Conservation (phyloP, 2,329 filamentous ascomycete genomes). For the Plectosphaerella plurivora region DNA sequence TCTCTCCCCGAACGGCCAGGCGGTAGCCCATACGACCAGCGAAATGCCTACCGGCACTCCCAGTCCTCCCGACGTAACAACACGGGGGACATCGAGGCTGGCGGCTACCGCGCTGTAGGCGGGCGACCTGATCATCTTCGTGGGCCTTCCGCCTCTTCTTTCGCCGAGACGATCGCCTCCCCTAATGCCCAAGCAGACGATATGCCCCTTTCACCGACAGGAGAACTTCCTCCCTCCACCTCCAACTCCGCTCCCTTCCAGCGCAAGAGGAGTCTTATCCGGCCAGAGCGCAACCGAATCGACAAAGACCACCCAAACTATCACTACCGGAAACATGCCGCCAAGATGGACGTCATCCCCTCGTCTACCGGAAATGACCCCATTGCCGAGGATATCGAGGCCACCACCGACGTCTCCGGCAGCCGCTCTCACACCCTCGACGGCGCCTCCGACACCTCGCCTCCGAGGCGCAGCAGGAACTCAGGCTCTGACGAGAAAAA, state of each 20-base stretch:
- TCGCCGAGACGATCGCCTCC: conserved; percentile 51
- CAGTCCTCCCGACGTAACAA: conserved; percentile 61
- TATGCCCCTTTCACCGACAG: conserved; percentile 48
- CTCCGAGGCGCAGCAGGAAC: conserved; percentile 23
- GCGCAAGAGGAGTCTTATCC: conserved; percentile 83
- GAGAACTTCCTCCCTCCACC: conserved; percentile 20
- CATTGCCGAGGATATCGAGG: conserved; percentile 73
- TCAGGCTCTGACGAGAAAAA: conserved; percentile 33
- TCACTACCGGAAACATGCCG: conserved; percentile 90
- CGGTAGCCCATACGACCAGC: conserved; percentile 55
- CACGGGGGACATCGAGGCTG: conserved; percentile 67
- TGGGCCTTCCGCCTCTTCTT: conserved; percentile 54
- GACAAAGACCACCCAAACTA: conserved; percentile 90
- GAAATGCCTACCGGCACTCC: conserved; percentile 63
- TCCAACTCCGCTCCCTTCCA: conserved; percentile 27
- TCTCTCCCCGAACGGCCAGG: conserved; percentile 63
- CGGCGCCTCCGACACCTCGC: conserved; percentile 35
- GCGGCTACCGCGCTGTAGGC: conserved; percentile 41
- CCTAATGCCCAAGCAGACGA: conserved; percentile 53
- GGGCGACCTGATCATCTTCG: conserved; percentile 42
- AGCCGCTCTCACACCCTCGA: conserved; percentile 37
- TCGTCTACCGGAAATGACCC: conserved; percentile 93
- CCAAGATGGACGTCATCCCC: conserved; percentile 84
- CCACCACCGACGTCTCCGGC: conserved; percentile 50
- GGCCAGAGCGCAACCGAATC: conserved; percentile 82